Percentiles rank a stretch among this genome's conserved stretches.
These are phyloP conservation scores for Angomonas deanei DNA, from an alignment of 208 protist genomes.

Conservation along the genomic window DNA sequence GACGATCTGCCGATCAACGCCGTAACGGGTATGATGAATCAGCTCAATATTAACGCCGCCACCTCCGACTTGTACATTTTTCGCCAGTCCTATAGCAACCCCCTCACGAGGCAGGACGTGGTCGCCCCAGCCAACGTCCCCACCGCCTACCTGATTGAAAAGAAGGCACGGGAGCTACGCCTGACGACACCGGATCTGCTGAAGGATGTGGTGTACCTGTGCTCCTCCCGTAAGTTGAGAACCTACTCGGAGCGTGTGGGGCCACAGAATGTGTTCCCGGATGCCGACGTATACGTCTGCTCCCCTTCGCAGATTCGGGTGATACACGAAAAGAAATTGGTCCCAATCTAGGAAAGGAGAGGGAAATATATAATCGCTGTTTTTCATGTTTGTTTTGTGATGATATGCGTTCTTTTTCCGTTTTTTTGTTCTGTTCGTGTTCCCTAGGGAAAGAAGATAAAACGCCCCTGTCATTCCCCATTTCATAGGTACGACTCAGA, in stretches of 20 bases:
- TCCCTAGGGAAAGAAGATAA: no score
- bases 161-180: constrained; percentile 39
- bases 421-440: constrained; percentile 5
- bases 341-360: constrained; percentile 23
- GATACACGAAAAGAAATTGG: constrained; percentile 38
- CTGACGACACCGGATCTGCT: constrained; percentile 33
- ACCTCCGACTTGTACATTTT: constrained; percentile 39
- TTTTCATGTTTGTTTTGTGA: neutral
- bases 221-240: constrained; percentile 39
- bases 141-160: constrained; percentile 53
- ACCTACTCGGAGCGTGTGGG: constrained; percentile 49
- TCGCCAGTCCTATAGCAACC: constrained; percentile 27
- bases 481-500: no score
- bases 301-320: constrained; percentile 56
- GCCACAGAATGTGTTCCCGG: constrained; percentile 44
- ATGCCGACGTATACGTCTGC: constrained; percentile 82
- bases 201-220: constrained; percentile 81
- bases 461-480: no score
- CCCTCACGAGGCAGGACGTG: constrained; percentile 36
- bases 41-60: constrained; percentile 42
- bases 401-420: neutral
- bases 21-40: constrained; percentile 58
- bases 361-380: neutral
- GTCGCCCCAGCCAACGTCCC: constrained; percentile 47
- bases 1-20: constrained; percentile 42